Evolutionary conservation across 2,329 filamentous ascomycete species (phyloP), one percentile per base, ranked within the genome.

Genomic region (Herpotrichia juniperi): DNA sequence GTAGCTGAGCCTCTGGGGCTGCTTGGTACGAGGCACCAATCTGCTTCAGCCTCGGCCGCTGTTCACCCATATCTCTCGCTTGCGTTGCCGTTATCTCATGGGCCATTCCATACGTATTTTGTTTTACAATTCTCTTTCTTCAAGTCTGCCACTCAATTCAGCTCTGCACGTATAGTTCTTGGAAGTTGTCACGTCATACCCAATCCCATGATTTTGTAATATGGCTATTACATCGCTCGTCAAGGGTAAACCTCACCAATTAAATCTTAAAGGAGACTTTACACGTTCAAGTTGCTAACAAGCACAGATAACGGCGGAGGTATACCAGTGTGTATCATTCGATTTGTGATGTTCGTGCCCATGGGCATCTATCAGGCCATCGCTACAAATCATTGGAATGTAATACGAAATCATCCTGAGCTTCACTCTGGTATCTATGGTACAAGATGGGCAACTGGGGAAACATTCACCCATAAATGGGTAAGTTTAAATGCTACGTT

Each of bases 311-410:
- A 39, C 19, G 39, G 21, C 6, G 22, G 19, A 11, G 25, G 25
- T 1, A 12, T 56, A 2, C 46, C 51, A 19, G 42, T 26, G 9
- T 48, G 30, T 16, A 17, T 61, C 25, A 26, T 62, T 17, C 59
- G 61, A 4, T 54, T 62, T 40, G 52, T 47, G 7, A 28, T 61
- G 17, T 42, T 64, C 19, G 25, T 59, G 5, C 61, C 61, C 1
- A 54, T 55, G 8, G 54, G 34, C 12, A 39, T 53, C 6, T 62
- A 59, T 42, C 19, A 25, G 4, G 17, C n/a, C n/a, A 14, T 26
- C 21, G 51, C 52, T 19, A 25, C 28, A 6, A 37, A 44, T 1
- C 57, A 61, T 44, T 57, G 55, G 59, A 52, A 56, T n/a, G 43
- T 44, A 12, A 54, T 62, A 14, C 50, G 43, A 25, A 35, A 42